These are phyloP conservation scores for Urostyla sp. DNA, from an alignment of 73 alveolate genomes.

Conservation along the genomic window DNA sequence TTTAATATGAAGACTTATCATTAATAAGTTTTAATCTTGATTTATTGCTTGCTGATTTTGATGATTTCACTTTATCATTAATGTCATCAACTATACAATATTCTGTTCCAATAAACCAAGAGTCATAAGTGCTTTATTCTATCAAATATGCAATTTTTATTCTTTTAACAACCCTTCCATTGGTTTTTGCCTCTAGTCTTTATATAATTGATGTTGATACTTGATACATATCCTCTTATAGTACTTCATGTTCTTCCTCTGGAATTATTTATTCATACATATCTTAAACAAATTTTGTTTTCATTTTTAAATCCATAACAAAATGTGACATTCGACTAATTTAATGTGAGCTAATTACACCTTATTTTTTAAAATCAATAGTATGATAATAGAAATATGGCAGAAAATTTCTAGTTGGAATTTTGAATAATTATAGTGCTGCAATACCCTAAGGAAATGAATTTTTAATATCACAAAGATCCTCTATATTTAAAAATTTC, in stretches of 20 bases:
- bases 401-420: conserved; percentile 62
- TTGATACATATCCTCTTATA: conserved; percentile 23
- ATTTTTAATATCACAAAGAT: conserved; percentile 47
- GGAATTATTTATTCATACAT: conserved; percentile 49
- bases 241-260: conserved; percentile 16
- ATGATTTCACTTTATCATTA: neutral
- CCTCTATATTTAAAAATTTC: conserved; percentile 48
- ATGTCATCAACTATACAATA: conserved; percentile 24
- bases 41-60: neutral
- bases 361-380: conserved; percentile 17
- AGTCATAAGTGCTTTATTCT: conserved; percentile 37
- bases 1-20: neutral
- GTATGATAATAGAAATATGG: conserved; percentile 52
- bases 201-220: conserved; percentile 12
- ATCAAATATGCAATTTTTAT: conserved; percentile 38
- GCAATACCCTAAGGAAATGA: conserved; percentile 59
- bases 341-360: neutral
- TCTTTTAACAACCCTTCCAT: conserved; percentile 5
- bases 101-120: conserved; percentile 62
- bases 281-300: neutral
- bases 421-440: conserved; percentile 59
- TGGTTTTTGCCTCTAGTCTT: neutral
- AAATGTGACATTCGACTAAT: conserved; percentile 28
- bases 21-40: neutral
- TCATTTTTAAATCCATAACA: neutral